Conservation (phyloP, 306 rosid genomes). For the Ormosia emarginata region DNA sequence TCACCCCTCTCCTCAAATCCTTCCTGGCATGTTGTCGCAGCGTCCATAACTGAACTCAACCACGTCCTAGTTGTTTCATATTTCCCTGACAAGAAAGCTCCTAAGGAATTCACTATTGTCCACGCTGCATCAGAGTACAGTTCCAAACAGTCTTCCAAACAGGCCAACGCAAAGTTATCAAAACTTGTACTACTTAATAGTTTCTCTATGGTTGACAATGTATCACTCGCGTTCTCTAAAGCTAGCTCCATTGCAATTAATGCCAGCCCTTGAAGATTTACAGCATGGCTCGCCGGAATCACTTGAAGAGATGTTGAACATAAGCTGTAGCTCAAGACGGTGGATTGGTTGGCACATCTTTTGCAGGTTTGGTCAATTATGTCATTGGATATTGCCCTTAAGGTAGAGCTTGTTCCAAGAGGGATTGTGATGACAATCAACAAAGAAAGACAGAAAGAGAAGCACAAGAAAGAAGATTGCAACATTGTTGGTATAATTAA, state of each 20-base stretch:
- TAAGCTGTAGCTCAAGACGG: constrained; percentile 23
- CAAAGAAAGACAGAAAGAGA: neutral
- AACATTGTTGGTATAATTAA: neutral
- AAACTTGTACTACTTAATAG: constrained; percentile 9
- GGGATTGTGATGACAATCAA: constrained; percentile 2
- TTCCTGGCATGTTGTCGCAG: constrained; percentile 49
- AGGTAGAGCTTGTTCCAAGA: neutral
- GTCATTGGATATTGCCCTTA: constrained; percentile 10
- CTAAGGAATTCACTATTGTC: constrained; percentile 31
- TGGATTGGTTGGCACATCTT: constrained; percentile 42
- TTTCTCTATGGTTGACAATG: constrained; percentile 29
- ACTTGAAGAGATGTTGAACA: constrained; percentile 41
- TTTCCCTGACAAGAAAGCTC: constrained; percentile 36
- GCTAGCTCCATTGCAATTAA: constrained; percentile 66
- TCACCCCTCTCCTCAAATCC: constrained; percentile 51
- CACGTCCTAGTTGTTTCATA: constrained; percentile 27
- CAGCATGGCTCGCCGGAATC: constrained; percentile 39
- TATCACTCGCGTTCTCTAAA: constrained; percentile 36
- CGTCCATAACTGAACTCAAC: constrained; percentile 62
- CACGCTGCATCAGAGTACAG: constrained; percentile 47
- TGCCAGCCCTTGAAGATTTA: constrained; percentile 53
- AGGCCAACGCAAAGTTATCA: constrained; percentile 2
- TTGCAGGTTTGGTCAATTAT: constrained; percentile 43
- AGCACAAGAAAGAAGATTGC: neutral
- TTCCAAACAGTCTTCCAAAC: constrained; percentile 59